Evolutionary conservation across 257 asterid species (phyloP).

Genomic region (Gynochthodes officinalis): DNA sequence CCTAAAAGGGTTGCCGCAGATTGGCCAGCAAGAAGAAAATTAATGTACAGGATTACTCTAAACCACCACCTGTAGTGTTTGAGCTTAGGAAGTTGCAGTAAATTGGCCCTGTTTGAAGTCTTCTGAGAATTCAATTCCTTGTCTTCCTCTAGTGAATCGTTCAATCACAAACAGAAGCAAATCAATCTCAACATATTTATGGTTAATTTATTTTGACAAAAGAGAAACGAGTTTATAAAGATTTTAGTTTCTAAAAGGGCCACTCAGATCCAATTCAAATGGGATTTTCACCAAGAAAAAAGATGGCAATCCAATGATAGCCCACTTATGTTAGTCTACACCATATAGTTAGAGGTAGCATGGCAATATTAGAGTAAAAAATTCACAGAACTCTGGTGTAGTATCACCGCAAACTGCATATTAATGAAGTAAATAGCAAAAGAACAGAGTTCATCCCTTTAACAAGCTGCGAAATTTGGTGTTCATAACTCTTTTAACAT

Average conservation of each 20-base stretch:
- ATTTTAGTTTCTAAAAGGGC: too few relatives aligned
- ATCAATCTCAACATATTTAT: not conserved
- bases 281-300: too few relatives aligned
- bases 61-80: conserved; percentile 28
- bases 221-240: not conserved
- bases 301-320: not conserved
- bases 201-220: too few relatives aligned
- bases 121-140: not conserved
- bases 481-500: not conserved
- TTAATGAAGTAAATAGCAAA: too few relatives aligned
- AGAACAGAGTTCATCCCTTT: too few relatives aligned
- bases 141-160: conserved; percentile 1
- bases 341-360: too few relatives aligned
- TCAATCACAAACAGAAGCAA: conserved; percentile 5
- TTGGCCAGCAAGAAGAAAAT: conserved; percentile 32
- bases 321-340: too few relatives aligned
- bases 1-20: conserved; percentile 38
- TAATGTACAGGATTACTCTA: conserved; percentile 20
- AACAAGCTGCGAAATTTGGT: too few relatives aligned
- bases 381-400: too few relatives aligned
- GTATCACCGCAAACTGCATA: too few relatives aligned
- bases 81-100: not conserved
- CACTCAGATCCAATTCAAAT: too few relatives aligned
- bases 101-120: not conserved
- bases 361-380: too few relatives aligned